A percentile compares a stretch with the other conserved stretches of the same genome.
phyloP scores from a whole-genome alignment of 257 asterid genomes.

The Salvia hispanica region DNA sequence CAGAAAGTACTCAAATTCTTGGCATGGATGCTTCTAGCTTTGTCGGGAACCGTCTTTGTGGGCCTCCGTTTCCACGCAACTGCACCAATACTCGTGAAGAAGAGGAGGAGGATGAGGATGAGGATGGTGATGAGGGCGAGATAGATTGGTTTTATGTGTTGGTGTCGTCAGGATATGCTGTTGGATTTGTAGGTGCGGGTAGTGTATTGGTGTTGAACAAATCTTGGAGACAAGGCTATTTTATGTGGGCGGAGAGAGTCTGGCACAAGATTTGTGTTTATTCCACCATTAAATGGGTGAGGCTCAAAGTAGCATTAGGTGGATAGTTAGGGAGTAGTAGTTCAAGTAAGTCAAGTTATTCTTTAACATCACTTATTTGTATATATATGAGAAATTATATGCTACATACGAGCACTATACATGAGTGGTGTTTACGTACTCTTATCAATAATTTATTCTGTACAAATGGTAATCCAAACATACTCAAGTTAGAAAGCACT shows the following conservation, averaged over 20 bases:
- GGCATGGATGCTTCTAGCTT: slow-evolving; percentile 1
- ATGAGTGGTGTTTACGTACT: too few species aligned
- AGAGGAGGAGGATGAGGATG: neutral
- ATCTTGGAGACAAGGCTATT: slow-evolving; percentile 14
- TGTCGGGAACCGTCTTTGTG: slow-evolving; percentile 16
- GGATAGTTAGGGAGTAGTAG: too few species aligned
- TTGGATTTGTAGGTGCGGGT: slow-evolving; percentile 4
- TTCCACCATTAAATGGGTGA: neutral
- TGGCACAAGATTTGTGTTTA: neutral
- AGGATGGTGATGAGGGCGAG: neutral
- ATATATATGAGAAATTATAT: too few species aligned
- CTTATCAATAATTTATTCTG: too few species aligned
- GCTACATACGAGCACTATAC: too few species aligned
- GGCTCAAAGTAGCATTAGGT: neutral
- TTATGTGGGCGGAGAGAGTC: neutral
- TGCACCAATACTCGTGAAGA: neutral
- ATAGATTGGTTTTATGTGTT: slow-evolving; percentile 18
- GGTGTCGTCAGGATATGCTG: neutral
- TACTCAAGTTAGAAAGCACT: too few species aligned
- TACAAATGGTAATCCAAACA: too few species aligned
- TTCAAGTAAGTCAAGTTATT: too few species aligned
- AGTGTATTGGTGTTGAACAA: neutral
- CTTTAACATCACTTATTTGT: too few species aligned
- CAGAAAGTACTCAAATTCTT: slow-evolving; percentile 17
- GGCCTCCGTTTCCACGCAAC: neutral